Base-by-base conservation (phyloP, 2,329 filamentous ascomycete species). In the Neofusicoccum sp. region DNA sequence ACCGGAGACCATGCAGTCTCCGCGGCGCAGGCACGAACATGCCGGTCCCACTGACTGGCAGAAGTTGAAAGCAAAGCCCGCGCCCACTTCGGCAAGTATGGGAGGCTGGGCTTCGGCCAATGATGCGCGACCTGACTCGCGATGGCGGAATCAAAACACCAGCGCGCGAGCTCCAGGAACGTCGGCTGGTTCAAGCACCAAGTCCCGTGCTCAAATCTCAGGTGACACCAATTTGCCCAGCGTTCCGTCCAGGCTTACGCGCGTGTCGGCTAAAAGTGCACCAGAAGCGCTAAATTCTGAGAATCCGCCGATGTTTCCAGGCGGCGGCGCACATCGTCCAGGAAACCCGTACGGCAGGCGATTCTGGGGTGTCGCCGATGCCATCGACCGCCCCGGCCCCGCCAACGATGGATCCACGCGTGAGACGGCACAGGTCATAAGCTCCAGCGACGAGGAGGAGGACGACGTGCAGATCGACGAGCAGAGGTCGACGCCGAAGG, bases 121-220 rank as follows among this genome's bases (percentile, higher is more conserved):
- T 49, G 45, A 49, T 33, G 14, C 7, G 43, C 56, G 16, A 12
- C 34, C 44, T 60, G 44, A 60, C 45, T 60, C 56, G 56, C 44
- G 44, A 33, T 8, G 11, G 56, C 33, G 44, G 45, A 60, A 60
- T 60, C 56, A 60, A 60, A 60, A 60, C 56, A 60, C 45, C 39
- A 58, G 39, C 41, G n/a, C 54, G 39, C 52, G 52, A 45, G 36
- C 54, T 58, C 41, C 41, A 45, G n/a, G 31, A 47, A 58, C 54
- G 12, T 45, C 39, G 41, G 41, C 31, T 33, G 54, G 33, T 34
- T 39, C 29, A 8, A 58, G 54, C 54, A 58, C 39, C 54, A 47
- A 45, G 39, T 16, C 54, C 41, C 41, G 31, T 58, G 41, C 54
- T 37, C 41, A 22, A 58, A 22, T 58, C 54, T 58, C 54, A 45